Base-by-base conservation (phyloP, 805 yeast genomes). In the Metschnikowia shivogae region DNA sequence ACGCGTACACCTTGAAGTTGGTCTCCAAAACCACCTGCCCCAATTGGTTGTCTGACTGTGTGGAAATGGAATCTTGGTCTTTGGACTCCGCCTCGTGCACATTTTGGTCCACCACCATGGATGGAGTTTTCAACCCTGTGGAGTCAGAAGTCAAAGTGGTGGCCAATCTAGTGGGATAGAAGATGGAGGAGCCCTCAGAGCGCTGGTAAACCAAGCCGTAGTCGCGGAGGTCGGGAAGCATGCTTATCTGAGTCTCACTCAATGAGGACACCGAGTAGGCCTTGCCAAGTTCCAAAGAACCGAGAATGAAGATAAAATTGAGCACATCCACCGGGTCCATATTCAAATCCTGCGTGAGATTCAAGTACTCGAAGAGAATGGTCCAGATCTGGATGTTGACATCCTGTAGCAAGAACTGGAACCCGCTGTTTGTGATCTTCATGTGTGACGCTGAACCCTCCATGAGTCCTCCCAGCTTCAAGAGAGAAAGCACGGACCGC, bases 311-410 rank as follows among this genome's bases (percentile, higher is more conserved):
- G 10, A 93, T 84, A 63, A 93, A 93, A 63, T 92, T 90, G 37
- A 93, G 72, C 31, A 93, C 96, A 58, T 93, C 99, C 14, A 93
- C 98, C 0, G 96, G 89, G 65, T 93, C 96, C 96, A 90, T 88
- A 58, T 86, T 80, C 42, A 88, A 73, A 24, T 82, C 81, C 58
- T 87, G 92, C 1, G 97, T 80, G 74, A 88, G 77, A 60, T 86
- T 84, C 49, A 93, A 68, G 61, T 93, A 93, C 61, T 93, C 97
- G 33, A 93, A 68, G 38, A 93, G 68, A 34, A 93, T 68, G 0
- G 96, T 84, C 99, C 99, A 93, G 13, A 93, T 84, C 64, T 93
- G 99, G 0, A 96, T 85, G 61, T 89, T 89, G 22, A 86, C 86
- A 57, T 90, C 97, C 64, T 92, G 99, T 36, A 93, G 70, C 49